phyloP scores from a whole-genome alignment of 2,329 filamentous ascomycete genomes.

The Colletotrichum spaethianum region DNA sequence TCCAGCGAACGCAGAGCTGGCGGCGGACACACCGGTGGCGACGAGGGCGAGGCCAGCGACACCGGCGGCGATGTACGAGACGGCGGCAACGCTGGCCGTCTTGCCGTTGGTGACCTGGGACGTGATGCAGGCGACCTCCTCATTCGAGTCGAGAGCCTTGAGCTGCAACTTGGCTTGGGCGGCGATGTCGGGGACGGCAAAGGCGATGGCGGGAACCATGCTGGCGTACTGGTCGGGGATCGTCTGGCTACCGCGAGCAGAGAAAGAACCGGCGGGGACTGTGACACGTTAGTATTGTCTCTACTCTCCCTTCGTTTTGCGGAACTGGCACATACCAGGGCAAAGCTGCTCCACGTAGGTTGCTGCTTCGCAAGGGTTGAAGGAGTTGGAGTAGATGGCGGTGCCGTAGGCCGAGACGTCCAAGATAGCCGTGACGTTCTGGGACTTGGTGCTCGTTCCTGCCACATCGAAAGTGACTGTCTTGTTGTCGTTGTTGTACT shows the following conservation, averaged over 20 bases:
- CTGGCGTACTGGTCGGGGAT: constrained; percentile 81
- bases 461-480: constrained; percentile 85
- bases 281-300: constrained; percentile 42
- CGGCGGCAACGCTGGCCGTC: constrained; percentile 79
- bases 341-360: constrained; percentile 83
- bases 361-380: constrained; percentile 82
- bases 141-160: constrained; percentile 66
- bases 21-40: constrained; percentile 79
- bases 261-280: constrained; percentile 83
- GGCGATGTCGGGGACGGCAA: constrained; percentile 90
- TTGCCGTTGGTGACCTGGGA: constrained; percentile 91
- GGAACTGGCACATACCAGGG: constrained; percentile 71
- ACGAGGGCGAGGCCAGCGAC: constrained; percentile 88
- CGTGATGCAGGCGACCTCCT: constrained; percentile 81
- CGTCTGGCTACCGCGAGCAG: constrained; percentile 78
- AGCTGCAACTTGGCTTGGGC: constrained; percentile 87
- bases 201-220: constrained; percentile 89
- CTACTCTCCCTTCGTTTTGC: neutral
- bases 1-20: constrained; percentile 71
- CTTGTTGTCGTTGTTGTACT: constrained; percentile 82
- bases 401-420: constrained; percentile 88
- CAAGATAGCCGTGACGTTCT: constrained; percentile 85
- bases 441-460: constrained; percentile 79
- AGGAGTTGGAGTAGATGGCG: constrained; percentile 82
- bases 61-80: constrained; percentile 87